Evolutionary conservation across 345 rosid genomes (phyloP), one percentile per base, ranked within the genome.

Genomic region (Lepidium sativum): DNA sequence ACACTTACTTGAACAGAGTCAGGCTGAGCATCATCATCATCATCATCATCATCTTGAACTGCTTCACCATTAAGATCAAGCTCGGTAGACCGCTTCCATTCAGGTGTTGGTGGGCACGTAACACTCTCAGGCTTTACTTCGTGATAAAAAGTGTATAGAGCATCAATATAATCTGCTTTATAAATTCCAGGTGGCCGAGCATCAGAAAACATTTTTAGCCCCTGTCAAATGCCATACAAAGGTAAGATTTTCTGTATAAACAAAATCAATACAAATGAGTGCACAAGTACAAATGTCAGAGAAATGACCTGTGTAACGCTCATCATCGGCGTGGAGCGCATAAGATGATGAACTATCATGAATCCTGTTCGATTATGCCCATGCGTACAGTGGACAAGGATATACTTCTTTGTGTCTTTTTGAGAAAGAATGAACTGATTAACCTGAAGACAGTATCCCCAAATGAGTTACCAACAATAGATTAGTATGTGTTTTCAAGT

Each of bases 181-280:
- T 94, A 94, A 47, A 94, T 94, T 63, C 99, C 99, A n/a, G 96
- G 99, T 65, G 97, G 96, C 0, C 97, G 99, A 20, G 92, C 90
- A 16, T 83, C 86, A 21, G 90, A 60, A 70, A 94, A 94, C 44
- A 59, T 67, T 48, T 84, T 81, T 66, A 94, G 64, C 54, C 96
- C 99, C 99, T 90, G 78, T 55, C 71, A 56, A 14, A 75, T 38
- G 44, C 39, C 44, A 58, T 74, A 52, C 11, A 51, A 12, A 29
- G 43, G 27, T 49, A 54, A 58, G 45, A 38, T 40, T 27, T 41
- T 66, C 21, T 42, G 29, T 25, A 57, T 18, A 31, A 27, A 45
- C 18, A 49, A 14, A 8, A 63, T 34, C 8, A 31, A 31, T n/a
- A 54, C 11, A 54, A 27, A 47, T 11, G 2, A 54, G 9, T 25